phyloP scores from a whole-genome alignment of 495 filamentous ascomycete genomes.

The Penicillium steckii region DNA sequence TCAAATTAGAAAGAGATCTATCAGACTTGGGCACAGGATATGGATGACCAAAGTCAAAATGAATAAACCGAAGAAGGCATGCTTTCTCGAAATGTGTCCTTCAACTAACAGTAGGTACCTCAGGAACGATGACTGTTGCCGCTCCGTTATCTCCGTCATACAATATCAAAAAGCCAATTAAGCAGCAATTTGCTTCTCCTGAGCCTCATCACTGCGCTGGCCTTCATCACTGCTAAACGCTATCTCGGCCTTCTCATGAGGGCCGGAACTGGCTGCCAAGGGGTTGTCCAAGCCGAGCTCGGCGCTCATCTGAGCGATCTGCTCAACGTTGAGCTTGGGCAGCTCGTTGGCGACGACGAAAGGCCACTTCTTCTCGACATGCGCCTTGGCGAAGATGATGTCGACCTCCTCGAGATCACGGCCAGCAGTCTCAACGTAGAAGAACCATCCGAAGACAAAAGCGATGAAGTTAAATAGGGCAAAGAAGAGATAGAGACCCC shows the following conservation, averaged over 20 bases:
- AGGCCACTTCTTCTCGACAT: slow-evolving; percentile 38
- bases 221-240: slow-evolving; percentile 28
- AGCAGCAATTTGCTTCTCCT: not conserved
- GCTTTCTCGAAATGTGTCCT: not conserved
- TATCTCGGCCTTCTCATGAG: slow-evolving; percentile 32
- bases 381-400: slow-evolving; percentile 43
- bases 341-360: slow-evolving; percentile 31
- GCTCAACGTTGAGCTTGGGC: slow-evolving; percentile 35
- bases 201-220: slow-evolving; percentile 1
- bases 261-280: slow-evolving; percentile 11
- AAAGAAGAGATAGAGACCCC: slow-evolving; percentile 59
- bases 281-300: slow-evolving; percentile 27
- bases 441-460: slow-evolving; percentile 62
- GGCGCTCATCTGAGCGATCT: slow-evolving; percentile 30
- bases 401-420: slow-evolving; percentile 77
- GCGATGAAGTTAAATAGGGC: slow-evolving; percentile 65
- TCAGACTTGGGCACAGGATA: not conserved
- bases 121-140: not conserved
- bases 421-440: slow-evolving; percentile 66
- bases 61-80: not conserved
- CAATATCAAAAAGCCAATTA: not conserved
- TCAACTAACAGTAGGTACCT: not conserved
- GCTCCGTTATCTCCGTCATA: not conserved
- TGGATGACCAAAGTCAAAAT: not conserved
- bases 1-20: not conserved